Evolutionary conservation across 208 protist genomes (phyloP).

Genomic region (Crithidia mellificae): DNA sequence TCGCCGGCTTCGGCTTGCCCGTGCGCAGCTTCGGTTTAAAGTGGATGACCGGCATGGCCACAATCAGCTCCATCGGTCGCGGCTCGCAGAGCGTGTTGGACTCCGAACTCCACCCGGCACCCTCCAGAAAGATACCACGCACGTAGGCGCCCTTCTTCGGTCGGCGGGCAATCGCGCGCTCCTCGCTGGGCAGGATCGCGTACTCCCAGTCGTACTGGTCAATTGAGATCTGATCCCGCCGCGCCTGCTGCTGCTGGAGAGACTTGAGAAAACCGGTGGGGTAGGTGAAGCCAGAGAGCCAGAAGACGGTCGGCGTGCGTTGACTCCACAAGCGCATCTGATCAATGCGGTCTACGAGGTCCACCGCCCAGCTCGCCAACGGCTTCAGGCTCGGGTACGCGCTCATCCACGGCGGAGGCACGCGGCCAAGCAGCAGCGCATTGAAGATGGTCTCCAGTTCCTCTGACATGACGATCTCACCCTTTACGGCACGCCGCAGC

Average conservation of each 20-base stretch:
- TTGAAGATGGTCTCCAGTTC: constrained; percentile 96
- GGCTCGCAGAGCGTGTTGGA: constrained; percentile 93
- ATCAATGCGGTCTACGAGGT: constrained; percentile 94
- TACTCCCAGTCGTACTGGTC: constrained; percentile 99
- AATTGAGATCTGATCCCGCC: constrained; percentile 93
- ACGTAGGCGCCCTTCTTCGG: constrained; percentile 97
- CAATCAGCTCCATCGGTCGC: constrained; percentile 95
- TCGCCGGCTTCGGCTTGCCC: constrained; percentile 65
- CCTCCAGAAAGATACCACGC: constrained; percentile 96
- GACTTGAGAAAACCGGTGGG: constrained; percentile 98
- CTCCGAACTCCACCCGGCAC: constrained; percentile 95
- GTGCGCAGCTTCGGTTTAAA: constrained; percentile 96
- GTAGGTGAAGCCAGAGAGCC: constrained; percentile 98
- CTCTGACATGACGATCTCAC: constrained; percentile 97
- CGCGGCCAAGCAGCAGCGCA: constrained; percentile 87
- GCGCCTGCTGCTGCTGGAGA: constrained; percentile 95
- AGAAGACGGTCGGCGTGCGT: constrained; percentile 95
- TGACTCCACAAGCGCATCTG: constrained; percentile 94
- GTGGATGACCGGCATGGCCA: constrained; percentile 98
- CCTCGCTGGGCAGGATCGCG: constrained; percentile 87
- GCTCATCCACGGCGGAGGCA: constrained; percentile 93
- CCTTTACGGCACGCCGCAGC: constrained; percentile 95
- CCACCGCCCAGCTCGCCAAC: constrained; percentile 95
- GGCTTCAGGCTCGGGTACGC: constrained; percentile 98
- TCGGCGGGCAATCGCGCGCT: constrained; percentile 87